Base-by-base conservation (phyloP, 805 yeast genomes). In the Jamesozyma lodderae region DNA sequence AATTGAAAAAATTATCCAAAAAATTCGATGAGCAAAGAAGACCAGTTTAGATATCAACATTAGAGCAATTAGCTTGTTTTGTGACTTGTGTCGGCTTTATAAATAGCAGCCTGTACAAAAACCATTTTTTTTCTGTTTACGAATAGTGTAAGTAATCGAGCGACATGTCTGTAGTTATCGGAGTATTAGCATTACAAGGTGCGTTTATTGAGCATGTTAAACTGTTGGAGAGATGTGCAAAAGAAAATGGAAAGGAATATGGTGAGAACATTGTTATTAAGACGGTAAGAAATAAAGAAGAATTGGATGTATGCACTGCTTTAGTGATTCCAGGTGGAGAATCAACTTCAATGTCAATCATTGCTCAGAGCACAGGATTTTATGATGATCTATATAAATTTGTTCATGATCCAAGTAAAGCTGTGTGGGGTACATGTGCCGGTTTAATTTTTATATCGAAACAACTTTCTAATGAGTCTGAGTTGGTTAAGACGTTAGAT, bases 351-450 rank as follows among this genome's bases (percentile, higher is more conserved):
- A 81, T 83, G 46, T 77, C 88, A 0, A 62, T 79, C 21, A 73
- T 82, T 25, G 81, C 90, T 1, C 81, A 80, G 53, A 62, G 86
- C 38, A 70, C 77, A 0, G 72, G 73, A 1, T 52, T 82, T 49
- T 60, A 78, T 15, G 66, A 68, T 19, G 80, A 81, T 2, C 60
- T 82, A 38, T 58, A 67, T 29, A 53, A 63, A 10, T 75, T 72
- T 54, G 73, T 77, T 15, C 52, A 46, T 18, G 65, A 69, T 34
- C 61, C 69, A 6, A 60, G 62, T 16, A 72, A 70, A 43, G 77
- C 83, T 1, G 70, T 76, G 10, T 83, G 94, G 94, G 94, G 94
- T 0, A 83, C 94, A 1, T 83, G 94, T 59, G 94, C 94, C 3
- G 94, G 94, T 2, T 62, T 83, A 47, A 82, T 83, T 36, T 68